Conservation (phyloP, 352 stramenopile species). For the Thraustotheca clavata region DNA sequence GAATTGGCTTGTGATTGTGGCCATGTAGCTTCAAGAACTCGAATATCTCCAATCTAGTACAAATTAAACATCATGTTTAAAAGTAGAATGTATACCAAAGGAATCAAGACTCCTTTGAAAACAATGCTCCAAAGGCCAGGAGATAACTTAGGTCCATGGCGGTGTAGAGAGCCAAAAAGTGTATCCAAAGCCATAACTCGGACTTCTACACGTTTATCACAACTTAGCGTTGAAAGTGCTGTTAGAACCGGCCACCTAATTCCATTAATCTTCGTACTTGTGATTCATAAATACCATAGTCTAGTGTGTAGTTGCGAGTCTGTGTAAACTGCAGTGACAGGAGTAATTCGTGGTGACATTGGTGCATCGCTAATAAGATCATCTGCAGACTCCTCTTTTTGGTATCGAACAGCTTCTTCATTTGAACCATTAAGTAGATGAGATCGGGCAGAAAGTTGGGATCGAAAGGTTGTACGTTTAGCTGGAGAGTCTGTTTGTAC, state of each 20-base stretch:
- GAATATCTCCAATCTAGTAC: conserved; percentile 1
- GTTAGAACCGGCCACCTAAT: conserved; percentile 94
- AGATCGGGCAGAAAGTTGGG: conserved; percentile 18
- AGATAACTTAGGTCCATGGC: conserved; percentile 63
- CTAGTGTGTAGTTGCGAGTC: conserved; percentile 60
- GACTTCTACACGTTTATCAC: conserved; percentile 86
- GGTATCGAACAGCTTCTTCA: conserved; percentile 9
- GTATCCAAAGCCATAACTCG: conserved; percentile 58
- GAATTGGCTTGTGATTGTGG: not conserved
- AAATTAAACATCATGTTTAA: conserved; percentile 39
- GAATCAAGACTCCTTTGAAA: conserved; percentile 81
- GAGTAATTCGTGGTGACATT: conserved; percentile 18
- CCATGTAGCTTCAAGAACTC: not conserved
- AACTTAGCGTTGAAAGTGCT: conserved; percentile 90
- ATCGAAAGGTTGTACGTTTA: conserved; percentile 22
- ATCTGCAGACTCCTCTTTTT: conserved; percentile 17
- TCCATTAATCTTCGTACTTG: not conserved
- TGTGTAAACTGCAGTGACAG: conserved; percentile 39
- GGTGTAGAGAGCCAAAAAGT: conserved; percentile 66
- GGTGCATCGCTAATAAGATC: conserved; percentile 22
- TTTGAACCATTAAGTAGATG: not conserved
- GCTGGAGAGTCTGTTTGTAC: conserved; percentile 61
- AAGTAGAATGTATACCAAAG: conserved; percentile 68
- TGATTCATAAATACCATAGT: conserved; percentile 31
- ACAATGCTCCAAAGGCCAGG: conserved; percentile 69